Percentiles rank a stretch among this genome's conserved stretches.
These are phyloP conservation scores for Rosa rugosa DNA, from an alignment of 306 rosid species.

Conservation along the genomic window DNA sequence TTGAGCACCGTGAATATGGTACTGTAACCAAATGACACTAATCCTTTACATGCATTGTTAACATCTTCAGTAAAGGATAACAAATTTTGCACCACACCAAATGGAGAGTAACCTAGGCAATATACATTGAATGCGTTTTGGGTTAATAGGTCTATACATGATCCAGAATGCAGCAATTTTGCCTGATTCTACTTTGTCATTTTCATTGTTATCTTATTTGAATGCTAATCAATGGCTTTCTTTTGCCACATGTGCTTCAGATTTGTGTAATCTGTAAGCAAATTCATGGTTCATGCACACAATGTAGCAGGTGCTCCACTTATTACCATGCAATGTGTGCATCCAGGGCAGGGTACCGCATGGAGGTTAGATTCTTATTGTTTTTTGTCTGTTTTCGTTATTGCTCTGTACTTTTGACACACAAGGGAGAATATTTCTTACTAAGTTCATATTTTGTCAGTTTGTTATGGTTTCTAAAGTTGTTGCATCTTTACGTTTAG, in stretches of 20 bases:
- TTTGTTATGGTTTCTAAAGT: slow-evolving; percentile 2
- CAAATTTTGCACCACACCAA: neutral
- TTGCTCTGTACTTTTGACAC: neutral
- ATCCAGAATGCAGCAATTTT: neutral
- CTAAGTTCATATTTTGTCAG: neutral
- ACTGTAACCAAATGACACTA: slow-evolving; percentile 10
- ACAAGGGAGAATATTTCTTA: neutral
- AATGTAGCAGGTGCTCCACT: slow-evolving; percentile 98
- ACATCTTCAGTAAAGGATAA: neutral
- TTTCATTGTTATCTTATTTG: slow-evolving; percentile 20
- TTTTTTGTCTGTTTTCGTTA: slow-evolving; percentile 6
- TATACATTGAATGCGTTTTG: neutral
- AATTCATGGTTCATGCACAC: slow-evolving; percentile 97
- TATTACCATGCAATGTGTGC: slow-evolving; percentile 99
- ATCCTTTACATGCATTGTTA: neutral
- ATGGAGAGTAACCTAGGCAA: neutral
- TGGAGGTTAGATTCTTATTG: slow-evolving; percentile 72
- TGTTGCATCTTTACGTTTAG: slow-evolving; percentile 1
- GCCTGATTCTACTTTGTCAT: slow-evolving; percentile 18
- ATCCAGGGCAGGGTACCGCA: slow-evolving; percentile 96
- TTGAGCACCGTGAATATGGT: neutral
- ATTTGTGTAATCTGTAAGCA: slow-evolving; percentile 97
- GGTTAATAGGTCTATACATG: neutral
- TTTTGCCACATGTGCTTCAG: slow-evolving; percentile 50
- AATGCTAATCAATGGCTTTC: slow-evolving; percentile 22